Conservation (phyloP, 768 basidiomycete genomes). For the Rhodotorula diobovata region DNA sequence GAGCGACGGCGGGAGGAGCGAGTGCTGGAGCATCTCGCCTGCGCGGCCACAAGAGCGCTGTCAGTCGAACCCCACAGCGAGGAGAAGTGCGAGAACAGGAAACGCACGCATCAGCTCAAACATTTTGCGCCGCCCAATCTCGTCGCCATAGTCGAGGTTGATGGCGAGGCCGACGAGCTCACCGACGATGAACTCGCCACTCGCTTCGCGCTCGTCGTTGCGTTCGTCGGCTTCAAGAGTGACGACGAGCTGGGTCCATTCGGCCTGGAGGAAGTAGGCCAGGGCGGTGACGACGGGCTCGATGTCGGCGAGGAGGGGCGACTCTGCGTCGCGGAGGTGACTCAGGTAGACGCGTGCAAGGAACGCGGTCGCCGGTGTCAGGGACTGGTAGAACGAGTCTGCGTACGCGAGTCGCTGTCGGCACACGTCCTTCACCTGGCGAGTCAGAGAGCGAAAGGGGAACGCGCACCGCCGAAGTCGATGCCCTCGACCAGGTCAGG, state of each 20-base stretch:
- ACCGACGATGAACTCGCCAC: conserved; percentile 65
- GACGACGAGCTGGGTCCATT: conserved; percentile 64
- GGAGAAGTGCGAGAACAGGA: neutral
- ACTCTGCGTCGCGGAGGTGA: conserved; percentile 58
- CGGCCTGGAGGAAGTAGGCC: conserved; percentile 67
- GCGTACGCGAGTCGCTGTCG: neutral
- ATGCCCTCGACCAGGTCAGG: conserved; percentile 64
- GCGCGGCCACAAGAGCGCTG: neutral
- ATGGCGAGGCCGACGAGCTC: conserved; percentile 76
- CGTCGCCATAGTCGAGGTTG: conserved; percentile 83
- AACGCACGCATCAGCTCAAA: conserved; percentile 73
- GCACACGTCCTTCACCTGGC: no score
- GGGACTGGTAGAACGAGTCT: conserved; percentile 67
- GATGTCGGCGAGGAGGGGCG: conserved; percentile 60
- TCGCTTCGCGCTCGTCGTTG: conserved; percentile 51
- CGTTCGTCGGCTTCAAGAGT: conserved; percentile 46
- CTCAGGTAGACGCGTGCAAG: conserved; percentile 78
- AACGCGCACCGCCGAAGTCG: conserved; percentile 62
- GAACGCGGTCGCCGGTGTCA: conserved; percentile 73
- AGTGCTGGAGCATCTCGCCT: conserved; percentile 78
- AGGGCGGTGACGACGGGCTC: conserved; percentile 80
- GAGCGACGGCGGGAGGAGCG: conserved; percentile 63
- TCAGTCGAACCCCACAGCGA: neutral
- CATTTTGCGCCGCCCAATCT: conserved; percentile 83
- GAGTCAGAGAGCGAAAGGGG: neutral